A percentile compares a stretch with the other conserved stretches of the same genome.
Conservation (phyloP, 2,329 filamentous ascomycete species). For the Arthrobotrys conoides region DNA sequence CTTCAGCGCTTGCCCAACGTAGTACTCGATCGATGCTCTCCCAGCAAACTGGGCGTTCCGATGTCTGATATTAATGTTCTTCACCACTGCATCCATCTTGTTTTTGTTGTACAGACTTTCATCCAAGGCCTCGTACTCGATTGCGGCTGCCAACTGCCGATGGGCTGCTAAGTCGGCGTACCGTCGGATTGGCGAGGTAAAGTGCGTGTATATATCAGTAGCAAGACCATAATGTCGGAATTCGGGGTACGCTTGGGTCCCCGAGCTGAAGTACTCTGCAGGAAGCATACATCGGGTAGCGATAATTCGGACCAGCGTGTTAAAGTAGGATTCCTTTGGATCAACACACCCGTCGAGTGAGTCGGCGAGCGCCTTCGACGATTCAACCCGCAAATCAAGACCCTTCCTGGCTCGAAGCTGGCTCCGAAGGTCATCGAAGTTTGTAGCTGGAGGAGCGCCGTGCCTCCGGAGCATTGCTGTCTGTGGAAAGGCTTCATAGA, state of each 20-base stretch:
- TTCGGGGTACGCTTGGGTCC: slow-evolving; percentile 91
- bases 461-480: slow-evolving; percentile 90
- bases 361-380: slow-evolving; percentile 92
- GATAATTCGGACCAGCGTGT: slow-evolving; percentile 96
- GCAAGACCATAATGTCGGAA: slow-evolving; percentile 98
- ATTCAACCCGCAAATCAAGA: slow-evolving; percentile 84
- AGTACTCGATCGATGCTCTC: slow-evolving; percentile 94
- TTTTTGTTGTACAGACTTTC: slow-evolving; percentile 83
- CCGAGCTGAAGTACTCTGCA: slow-evolving; percentile 97
- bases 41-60: slow-evolving; percentile 97
- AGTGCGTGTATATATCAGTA: slow-evolving; percentile 97
- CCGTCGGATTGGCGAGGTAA: slow-evolving; percentile 95
- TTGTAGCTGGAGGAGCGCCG: slow-evolving; percentile 90
- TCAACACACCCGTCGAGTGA: slow-evolving; percentile 90
- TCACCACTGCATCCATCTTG: slow-evolving; percentile 92
- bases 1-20: slow-evolving; percentile 95
- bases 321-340: slow-evolving; percentile 90
- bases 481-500: slow-evolving; percentile 92
- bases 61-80: slow-evolving; percentile 97
- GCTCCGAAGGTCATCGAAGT: slow-evolving; percentile 93
- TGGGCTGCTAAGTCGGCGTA: slow-evolving; percentile 98
- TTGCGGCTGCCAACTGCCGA: slow-evolving; percentile 92
- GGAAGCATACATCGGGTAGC: slow-evolving; percentile 99
- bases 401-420: slow-evolving; percentile 90
- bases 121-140: slow-evolving; percentile 90